Evolutionary conservation across 2,329 filamentous ascomycete species (phyloP).

Genomic region (Hymenoscyphus scutula): DNA sequence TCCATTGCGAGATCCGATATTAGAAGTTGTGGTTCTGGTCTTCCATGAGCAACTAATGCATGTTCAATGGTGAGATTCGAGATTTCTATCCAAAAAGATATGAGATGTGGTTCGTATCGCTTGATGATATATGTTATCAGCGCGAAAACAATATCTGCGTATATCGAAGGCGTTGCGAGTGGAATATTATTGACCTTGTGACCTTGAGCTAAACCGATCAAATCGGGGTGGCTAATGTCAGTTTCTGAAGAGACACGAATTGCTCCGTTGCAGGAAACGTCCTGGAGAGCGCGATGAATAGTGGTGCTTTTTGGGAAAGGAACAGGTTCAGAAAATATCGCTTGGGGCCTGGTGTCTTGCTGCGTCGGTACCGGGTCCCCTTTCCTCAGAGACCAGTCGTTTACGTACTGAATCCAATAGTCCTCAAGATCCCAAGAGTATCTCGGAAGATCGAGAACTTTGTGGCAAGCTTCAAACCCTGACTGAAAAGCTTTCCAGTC

Average conservation of each 20-base stretch:
- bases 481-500: conserved; percentile 59
- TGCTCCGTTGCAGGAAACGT: too few species aligned
- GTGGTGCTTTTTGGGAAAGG: conserved; percentile 45
- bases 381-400: conserved; percentile 62
- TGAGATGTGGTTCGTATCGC: conserved; percentile 47
- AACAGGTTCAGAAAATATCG: conserved; percentile 42
- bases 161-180: conserved; percentile 52
- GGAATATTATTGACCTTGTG: conserved; percentile 58
- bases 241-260: conserved; percentile 42
- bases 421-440: conserved; percentile 63
- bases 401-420: conserved; percentile 47
- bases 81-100: conserved; percentile 61
- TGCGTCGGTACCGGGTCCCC: conserved; percentile 41
- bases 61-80: conserved; percentile 66
- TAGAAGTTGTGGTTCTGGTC: conserved; percentile 19
- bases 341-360: conserved; percentile 37
- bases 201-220: conserved; percentile 54
- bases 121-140: conserved; percentile 57
- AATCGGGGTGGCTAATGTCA: conserved; percentile 50
- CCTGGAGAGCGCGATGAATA: conserved; percentile 38
- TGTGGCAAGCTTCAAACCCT: conserved; percentile 51
- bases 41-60: conserved; percentile 47
- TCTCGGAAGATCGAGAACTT: conserved; percentile 54
- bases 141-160: conserved; percentile 60
- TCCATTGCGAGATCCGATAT: conserved; percentile 18